Conservation (phyloP, 768 basidiomycete genomes). For the Boletus vermiculosoides region DNA sequence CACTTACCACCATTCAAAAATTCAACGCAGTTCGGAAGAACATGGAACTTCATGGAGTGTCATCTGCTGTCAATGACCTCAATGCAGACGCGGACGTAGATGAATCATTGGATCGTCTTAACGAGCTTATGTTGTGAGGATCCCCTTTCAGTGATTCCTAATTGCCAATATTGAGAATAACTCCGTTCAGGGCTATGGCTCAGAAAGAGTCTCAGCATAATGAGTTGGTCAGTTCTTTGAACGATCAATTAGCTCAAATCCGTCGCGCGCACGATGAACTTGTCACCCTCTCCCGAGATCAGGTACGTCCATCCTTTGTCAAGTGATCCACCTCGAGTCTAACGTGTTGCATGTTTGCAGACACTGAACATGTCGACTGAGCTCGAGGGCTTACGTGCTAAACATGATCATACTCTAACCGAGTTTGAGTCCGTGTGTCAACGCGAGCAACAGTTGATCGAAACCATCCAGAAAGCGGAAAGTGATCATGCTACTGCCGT, state of each 20-base stretch:
- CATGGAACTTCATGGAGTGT: constrained; percentile 52
- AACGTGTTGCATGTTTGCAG: constrained; percentile 35
- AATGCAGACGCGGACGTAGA: constrained; percentile 47
- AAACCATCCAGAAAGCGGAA: constrained; percentile 49
- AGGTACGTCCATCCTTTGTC: constrained; percentile 47
- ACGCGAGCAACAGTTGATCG: constrained; percentile 55
- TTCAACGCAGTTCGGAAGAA: constrained; percentile 73
- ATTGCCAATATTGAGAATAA: constrained; percentile 7
- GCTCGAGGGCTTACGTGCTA: constrained; percentile 67
- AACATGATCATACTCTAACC: constrained; percentile 52
- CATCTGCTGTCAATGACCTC: constrained; percentile 25
- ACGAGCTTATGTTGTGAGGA: constrained; percentile 89
- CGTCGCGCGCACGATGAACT: constrained; percentile 82
- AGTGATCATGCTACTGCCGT: constrained; percentile 49
- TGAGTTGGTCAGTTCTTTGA: constrained; percentile 73
- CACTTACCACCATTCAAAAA: constrained; percentile 68
- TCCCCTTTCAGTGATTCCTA: constrained; percentile 1
- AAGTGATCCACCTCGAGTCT: neutral
- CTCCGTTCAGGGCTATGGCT: constrained; percentile 79
- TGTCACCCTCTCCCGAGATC: constrained; percentile 76
- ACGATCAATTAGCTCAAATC: constrained; percentile 61
- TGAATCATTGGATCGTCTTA: constrained; percentile 75
- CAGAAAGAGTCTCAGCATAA: constrained; percentile 92
- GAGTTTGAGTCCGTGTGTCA: constrained; percentile 54
- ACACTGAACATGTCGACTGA: constrained; percentile 86